A percentile compares a stretch with the other conserved stretches of the same genome.
Evolutionary conservation across 441 rosid species (phyloP).

Genomic region (Breynia disticha): DNA sequence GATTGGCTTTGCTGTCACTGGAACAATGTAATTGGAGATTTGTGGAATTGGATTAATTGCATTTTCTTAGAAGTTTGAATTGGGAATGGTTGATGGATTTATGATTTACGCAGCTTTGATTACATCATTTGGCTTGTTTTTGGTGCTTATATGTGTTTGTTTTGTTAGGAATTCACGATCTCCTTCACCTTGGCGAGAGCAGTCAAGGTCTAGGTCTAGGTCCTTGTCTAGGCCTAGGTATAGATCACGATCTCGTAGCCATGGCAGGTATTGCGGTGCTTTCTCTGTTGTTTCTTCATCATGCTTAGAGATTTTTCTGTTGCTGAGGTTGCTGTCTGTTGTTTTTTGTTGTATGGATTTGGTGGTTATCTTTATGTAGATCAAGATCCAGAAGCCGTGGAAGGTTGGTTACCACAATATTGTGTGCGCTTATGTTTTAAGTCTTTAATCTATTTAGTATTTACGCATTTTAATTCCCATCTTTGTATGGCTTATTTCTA

Average conservation of each 20-base stretch:
- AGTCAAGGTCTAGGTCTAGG: conserved; percentile 36
- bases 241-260: conserved; percentile 53
- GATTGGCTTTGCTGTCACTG: background rate
- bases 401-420: conserved; percentile 43
- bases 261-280: conserved; percentile 55
- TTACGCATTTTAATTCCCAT: background rate
- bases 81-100: background rate
- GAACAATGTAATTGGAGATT: background rate
- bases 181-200: conserved; percentile 63
- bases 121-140: background rate
- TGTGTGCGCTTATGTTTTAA: background rate
- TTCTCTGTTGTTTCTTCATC: background rate
- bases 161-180: conserved; percentile 51
- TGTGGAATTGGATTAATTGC: background rate
- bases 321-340: conserved; percentile 6
- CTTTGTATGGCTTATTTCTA: background rate
- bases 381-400: conserved; percentile 81
- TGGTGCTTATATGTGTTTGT: background rate
- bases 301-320: background rate
- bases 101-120: background rate
- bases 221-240: conserved; percentile 47
- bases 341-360: conserved; percentile 15
- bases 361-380: conserved; percentile 22
- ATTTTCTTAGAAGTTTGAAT: background rate
- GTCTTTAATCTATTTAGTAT: background rate